Evolutionary conservation across 345 rosid species (phyloP), one percentile per base, ranked within the genome.

Genomic region (Brassica cretica): DNA sequence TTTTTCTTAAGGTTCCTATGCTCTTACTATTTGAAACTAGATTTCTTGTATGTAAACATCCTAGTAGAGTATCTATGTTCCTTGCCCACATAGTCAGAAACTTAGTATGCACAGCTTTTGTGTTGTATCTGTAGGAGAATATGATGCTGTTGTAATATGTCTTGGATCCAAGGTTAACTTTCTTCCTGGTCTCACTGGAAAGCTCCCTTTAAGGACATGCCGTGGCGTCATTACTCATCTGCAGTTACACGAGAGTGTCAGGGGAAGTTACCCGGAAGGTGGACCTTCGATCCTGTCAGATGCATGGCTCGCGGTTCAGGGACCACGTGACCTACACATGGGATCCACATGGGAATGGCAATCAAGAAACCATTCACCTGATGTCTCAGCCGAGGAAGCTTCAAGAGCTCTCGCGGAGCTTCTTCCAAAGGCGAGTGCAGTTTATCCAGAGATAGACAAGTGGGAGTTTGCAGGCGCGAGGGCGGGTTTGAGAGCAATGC

Each of bases 311-410:
- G 89, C 97, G 1, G 71, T 90, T 49, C 93, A 87, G 80, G 97
- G 97, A 64, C 85, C 83, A 8, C 88, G 82, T 35, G 81, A 84
- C 76, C 49, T 89, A 18, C 83, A 77, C 73, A 73, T 90, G 86
- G 98, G 97, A 67, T 88, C 98, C 24, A 94, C 97, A 21, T 89
- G 97, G 97, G 95, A 94, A 39, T 94, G 97, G 97, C 84, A 85
- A 65, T 94, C 97, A 37, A 88, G 87, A 80, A 87, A 94, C 68
- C 82, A 82, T 64, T 89, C 91, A 53, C 67, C 87, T 46, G 69
- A 73, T 49, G 97, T 89, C 71, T 79, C 91, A 66, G 85, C 66
- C 30, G 90, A 92, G 58, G 97, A 94, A 84, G 92, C 95, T 66
- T 80, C 89, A 10, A 82, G 64, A 78, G 95, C 97, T 58, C 89